Base-by-base conservation (phyloP, 495 filamentous ascomycete species). In the Penicillium maclennaniae region DNA sequence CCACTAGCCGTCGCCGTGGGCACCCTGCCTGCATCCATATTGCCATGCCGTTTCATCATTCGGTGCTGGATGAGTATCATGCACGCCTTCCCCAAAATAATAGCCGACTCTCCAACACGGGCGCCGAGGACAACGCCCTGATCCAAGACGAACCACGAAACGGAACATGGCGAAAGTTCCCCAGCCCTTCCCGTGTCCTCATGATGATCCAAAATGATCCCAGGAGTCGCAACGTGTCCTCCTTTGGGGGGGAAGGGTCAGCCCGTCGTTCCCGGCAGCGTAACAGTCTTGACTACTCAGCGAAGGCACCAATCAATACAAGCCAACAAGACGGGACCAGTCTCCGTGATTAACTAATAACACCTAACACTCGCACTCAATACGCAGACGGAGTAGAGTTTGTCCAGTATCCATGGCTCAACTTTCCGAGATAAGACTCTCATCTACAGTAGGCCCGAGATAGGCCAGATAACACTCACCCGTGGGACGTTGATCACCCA, bases 201-300 rank as follows among this genome's bases (percentile, higher is more conserved):
- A 43, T 48, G 51, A 44, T 48, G 39, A 48, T 54, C 38, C 21
- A 42, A 4, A 38, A 47, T 47, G 38, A 54, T 48, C 45, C 20
- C 16, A 53, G 26, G 25, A 43, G 45, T 43, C 36, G 51, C 51
- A 53, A 53, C 51, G 51, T 53, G 51, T 47, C 27, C 44, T n/a
- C 15, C 37, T 48, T 54, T n/a, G n/a, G n/a, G n/a, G n/a, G n/a
- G n/a, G 41, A 27, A 36, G 16, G 23, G 15, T 28, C 2, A 9
- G 17, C 17, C 31, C 34, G 10, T 23, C 12, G 21, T 47, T 41
- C 46, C 34, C 37, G 38, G 27, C 15, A 43, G 45, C 37, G 37
- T 47, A 27, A 34, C 28, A 12, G 31, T 14, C 31, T 12, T 12
- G 31, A 12, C 31, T 12, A 12, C 15, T 34, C 31, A 34, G 31